Evolutionary conservation across 768 basidiomycete species (phyloP).

Genomic region (Podaxis carcinomalis): DNA sequence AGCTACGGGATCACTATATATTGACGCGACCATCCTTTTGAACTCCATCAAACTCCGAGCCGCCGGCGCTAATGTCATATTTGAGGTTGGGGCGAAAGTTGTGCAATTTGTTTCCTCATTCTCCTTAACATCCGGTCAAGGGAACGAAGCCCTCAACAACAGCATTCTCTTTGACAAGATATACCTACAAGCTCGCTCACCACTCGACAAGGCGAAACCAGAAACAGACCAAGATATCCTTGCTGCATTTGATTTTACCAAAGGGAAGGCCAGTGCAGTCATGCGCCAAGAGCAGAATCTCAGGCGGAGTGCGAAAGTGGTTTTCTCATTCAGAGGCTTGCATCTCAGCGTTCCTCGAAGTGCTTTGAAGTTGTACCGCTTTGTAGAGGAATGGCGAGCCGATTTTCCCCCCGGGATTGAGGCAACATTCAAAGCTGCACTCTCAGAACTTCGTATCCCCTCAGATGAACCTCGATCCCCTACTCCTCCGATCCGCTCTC

Average conservation of each 20-base stretch:
- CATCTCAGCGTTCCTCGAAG: constrained; percentile 72
- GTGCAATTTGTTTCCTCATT: constrained; percentile 35
- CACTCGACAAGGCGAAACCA: constrained; percentile 28
- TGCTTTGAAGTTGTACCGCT: constrained; percentile 72
- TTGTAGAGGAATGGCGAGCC: constrained; percentile 77
- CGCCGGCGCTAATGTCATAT: constrained; percentile 64
- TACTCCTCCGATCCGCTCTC: constrained; percentile 21
- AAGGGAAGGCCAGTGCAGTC: constrained; percentile 42
- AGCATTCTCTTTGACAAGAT: constrained; percentile 46
- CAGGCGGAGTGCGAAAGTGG: constrained; percentile 35
- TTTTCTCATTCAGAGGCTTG: constrained; percentile 41
- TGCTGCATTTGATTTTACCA: constrained; percentile 51
- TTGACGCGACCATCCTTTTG: constrained; percentile 39
- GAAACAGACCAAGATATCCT: constrained; percentile 46
- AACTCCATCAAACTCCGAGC: constrained; percentile 51
- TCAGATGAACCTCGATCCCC: constrained; percentile 32
- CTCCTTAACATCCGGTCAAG: constrained; percentile 22
- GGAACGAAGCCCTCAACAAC: constrained; percentile 41
- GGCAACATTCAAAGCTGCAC: constrained; percentile 55
- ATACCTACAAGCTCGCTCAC: constrained; percentile 57
- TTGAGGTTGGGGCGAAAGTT: constrained; percentile 50
- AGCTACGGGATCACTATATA: constrained; percentile 14
- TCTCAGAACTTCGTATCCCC: constrained; percentile 55
- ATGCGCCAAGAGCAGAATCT: constrained; percentile 41
- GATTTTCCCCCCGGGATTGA: constrained; percentile 78